Evolutionary conservation across 2,329 filamentous ascomycete species (phyloP).

Genomic region (Immersiporthe knoxdaviesiana): DNA sequence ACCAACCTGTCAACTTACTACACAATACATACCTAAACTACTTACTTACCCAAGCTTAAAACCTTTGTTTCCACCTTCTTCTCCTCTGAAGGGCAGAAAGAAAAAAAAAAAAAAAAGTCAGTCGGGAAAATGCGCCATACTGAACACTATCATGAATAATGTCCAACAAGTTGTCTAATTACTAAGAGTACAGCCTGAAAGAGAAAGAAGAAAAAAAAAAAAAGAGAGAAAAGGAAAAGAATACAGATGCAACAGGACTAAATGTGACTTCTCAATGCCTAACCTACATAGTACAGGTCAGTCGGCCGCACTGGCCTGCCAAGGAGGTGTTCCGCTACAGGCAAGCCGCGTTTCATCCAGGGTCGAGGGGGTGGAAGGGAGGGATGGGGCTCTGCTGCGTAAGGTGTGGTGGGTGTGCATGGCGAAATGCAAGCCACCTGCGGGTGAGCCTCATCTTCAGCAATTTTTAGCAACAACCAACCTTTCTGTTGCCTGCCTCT

Average conservation of each 20-base stretch:
- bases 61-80: not conserved
- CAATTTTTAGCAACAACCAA: not conserved
- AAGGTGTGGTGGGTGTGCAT: not conserved
- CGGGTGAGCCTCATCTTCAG: slow-evolving; percentile 5
- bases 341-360: not conserved
- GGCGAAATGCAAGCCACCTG: slow-evolving; percentile 2
- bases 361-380: not conserved
- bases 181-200: no score
- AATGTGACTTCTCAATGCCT: not conserved
- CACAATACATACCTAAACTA: no score
- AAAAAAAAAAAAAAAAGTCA: not conserved
- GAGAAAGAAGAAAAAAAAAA: not conserved
- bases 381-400: not conserved
- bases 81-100: not conserved
- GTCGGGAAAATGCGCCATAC: not conserved
- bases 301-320: not conserved
- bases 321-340: not conserved
- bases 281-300: no score
- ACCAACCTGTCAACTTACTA: not conserved
- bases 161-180: no score
- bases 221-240: not conserved
- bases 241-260: not conserved
- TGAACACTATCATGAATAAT: not conserved
- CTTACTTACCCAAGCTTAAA: not conserved
- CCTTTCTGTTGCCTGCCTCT: no score